Conservation (phyloP, 2,329 filamentous ascomycete genomes). For the Talaromyces sp. region DNA sequence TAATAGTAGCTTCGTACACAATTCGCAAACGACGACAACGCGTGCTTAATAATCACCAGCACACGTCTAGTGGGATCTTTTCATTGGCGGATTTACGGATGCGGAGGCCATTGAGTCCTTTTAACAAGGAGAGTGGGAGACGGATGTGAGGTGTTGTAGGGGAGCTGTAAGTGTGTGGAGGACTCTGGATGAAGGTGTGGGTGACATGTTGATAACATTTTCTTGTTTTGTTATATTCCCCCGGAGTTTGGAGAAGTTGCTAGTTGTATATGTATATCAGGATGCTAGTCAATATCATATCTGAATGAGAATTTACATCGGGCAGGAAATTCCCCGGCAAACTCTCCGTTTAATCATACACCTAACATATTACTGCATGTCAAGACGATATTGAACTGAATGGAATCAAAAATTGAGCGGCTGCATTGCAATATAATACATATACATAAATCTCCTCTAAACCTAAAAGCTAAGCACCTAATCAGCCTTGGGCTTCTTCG, state of each 20-base stretch:
- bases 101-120: conserved; percentile 3
- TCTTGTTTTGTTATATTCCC: background rate
- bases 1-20: conserved; percentile 23
- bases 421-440: conserved; percentile 13
- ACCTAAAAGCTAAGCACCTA: conserved; percentile 22
- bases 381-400: background rate
- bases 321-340: too few species aligned
- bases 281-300: background rate
- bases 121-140: background rate
- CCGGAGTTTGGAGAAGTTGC: background rate
- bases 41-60: background rate
- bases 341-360: too few species aligned
- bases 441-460: background rate
- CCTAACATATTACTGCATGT: too few species aligned
- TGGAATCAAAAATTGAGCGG: background rate
- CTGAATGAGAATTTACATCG: too few species aligned
- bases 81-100: conserved; percentile 13
- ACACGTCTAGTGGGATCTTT: conserved; percentile 13
- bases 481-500: conserved; percentile 94
- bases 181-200: background rate
- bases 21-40: conserved; percentile 20
- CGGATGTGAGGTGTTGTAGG: background rate
- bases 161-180: background rate
- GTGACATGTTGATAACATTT: background rate
- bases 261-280: background rate